These are phyloP conservation scores for Boletus tomentosulus DNA, from an alignment of 768 basidiomycete genomes.

Conservation along the genomic window DNA sequence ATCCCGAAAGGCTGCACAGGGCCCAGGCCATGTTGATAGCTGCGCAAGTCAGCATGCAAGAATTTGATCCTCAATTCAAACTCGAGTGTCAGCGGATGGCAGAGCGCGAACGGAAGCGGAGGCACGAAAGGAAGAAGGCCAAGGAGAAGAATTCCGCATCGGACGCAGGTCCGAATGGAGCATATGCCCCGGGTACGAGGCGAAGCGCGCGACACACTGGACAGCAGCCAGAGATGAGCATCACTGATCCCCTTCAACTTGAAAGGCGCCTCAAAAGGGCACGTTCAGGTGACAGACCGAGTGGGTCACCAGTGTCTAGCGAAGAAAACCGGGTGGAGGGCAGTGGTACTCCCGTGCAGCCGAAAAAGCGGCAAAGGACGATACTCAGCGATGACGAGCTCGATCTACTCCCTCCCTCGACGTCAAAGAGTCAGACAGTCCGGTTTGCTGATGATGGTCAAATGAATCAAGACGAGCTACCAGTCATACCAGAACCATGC, in stretches of 20 bases:
- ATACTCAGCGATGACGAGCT: slow-evolving; percentile 43
- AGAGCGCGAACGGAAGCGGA: slow-evolving; percentile 61
- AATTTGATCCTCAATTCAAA: slow-evolving; percentile 75
- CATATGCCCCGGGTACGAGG: slow-evolving; percentile 49
- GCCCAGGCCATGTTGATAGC: slow-evolving; percentile 89
- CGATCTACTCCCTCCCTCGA: slow-evolving; percentile 32
- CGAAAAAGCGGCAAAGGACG: slow-evolving; percentile 54
- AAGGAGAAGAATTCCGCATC: slow-evolving; percentile 27
- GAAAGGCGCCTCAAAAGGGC: slow-evolving; percentile 74
- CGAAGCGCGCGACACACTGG: slow-evolving; percentile 75
- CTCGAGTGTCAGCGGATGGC: slow-evolving; percentile 90
- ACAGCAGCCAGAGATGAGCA: slow-evolving; percentile 60
- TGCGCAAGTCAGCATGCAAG: slow-evolving; percentile 78
- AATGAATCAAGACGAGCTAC: slow-evolving; percentile 14
- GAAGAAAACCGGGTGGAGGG: slow-evolving; percentile 47
- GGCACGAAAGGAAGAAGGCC: slow-evolving; percentile 44
- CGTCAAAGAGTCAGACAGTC: slow-evolving; percentile 37
- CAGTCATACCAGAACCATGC: slow-evolving; percentile 8
- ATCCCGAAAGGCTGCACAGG: slow-evolving; percentile 71
- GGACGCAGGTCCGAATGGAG: slow-evolving; percentile 28
- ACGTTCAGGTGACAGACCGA: slow-evolving; percentile 52
- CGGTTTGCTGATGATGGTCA: slow-evolving; percentile 44
- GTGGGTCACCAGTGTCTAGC: slow-evolving; percentile 40
- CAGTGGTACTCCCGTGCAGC: slow-evolving; percentile 34
- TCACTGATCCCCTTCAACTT: slow-evolving; percentile 71